These are phyloP conservation scores for Wickerhamiella occidentalis DNA, from an alignment of 805 yeast species.

Conservation along the genomic window DNA sequence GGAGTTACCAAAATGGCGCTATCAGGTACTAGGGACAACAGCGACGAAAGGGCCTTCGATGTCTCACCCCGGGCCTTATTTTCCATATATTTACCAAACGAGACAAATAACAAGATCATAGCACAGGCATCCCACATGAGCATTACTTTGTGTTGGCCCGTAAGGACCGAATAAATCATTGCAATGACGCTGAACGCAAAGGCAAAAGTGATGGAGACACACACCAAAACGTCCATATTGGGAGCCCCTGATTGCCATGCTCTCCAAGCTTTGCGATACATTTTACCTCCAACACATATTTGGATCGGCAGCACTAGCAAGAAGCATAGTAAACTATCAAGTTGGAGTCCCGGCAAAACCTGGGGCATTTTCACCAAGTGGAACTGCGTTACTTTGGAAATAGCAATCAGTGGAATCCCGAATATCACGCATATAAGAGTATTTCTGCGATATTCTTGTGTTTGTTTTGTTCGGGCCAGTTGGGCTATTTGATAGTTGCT, in stretches of 20 bases:
- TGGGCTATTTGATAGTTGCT: slow-evolving; percentile 56
- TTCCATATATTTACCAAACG: slow-evolving; percentile 85
- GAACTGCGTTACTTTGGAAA: slow-evolving; percentile 33
- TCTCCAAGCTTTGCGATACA: slow-evolving; percentile 50
- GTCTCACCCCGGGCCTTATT: slow-evolving; percentile 90
- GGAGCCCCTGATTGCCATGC: slow-evolving; percentile 59
- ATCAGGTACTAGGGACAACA: slow-evolving; percentile 71
- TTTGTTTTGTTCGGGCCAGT: slow-evolving; percentile 58
- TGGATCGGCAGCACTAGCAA: slow-evolving; percentile 48
- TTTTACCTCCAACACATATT: slow-evolving; percentile 53
- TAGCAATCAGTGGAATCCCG: slow-evolving; percentile 48
- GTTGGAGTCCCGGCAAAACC: slow-evolving; percentile 48
- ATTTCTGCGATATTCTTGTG: slow-evolving; percentile 52
- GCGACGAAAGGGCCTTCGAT: slow-evolving; percentile 70
- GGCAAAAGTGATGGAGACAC: slow-evolving; percentile 69
- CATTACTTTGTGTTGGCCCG: slow-evolving; percentile 16
- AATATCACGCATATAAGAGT: slow-evolving; percentile 40
- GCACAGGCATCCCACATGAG: slow-evolving; percentile 70
- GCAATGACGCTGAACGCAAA: slow-evolving; percentile 61
- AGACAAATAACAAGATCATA: slow-evolving; percentile 73
- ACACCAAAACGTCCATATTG: slow-evolving; percentile 87
- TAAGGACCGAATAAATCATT: slow-evolving; percentile 33
- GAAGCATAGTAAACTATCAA: slow-evolving; percentile 52
- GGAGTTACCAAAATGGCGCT: slow-evolving; percentile 46
- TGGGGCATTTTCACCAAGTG: slow-evolving; percentile 18